Evolutionary conservation across 2,329 filamentous ascomycete genomes (phyloP), one percentile per base, ranked within the genome.

Genomic region (Leptodontidium sp.): DNA sequence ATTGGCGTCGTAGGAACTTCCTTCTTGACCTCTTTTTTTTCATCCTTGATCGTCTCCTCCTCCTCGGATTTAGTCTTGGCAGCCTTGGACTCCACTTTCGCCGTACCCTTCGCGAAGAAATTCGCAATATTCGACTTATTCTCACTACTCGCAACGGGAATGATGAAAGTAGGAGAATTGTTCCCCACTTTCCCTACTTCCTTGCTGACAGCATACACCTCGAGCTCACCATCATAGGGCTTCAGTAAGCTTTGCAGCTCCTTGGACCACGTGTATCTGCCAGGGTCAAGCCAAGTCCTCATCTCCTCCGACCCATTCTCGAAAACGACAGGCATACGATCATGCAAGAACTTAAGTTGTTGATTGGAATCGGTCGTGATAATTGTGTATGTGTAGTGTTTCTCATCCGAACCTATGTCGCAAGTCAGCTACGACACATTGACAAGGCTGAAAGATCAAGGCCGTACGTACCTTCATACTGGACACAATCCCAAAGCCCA

Each of bases 141-240:
- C 76, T 94, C 92, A 72, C 88, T 90, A 80, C 92, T 97, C 75
- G 92, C 87, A 43, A 98, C 82, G 0, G 95, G 95, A 1, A 97
- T 83, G 55, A 98, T 86, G 76, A 98, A 97, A 0, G 86, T 87
- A 0, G 93, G 89, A 24, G 92, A 97, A 79, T 97, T 92, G 74
- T 97, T 97, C 6, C 95, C 94, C 0, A 97, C 94, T 81, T 97
- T 98, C 0, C 94, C 94, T 0, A 98, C 95, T 4, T 96, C 94
- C 78, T 93, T 92, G 75, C 86, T 89, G 1, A 99, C 96, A 0
- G 91, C 90, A 77, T 97, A 98, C 64, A 92, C 90, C 65, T 97
- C 93, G 9, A 99, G 82, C 65, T 93, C 90, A 4, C 92, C 93
- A 5, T 87, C 81, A 72, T 89, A 97, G 0, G 96, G 94, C 76